Evolutionary conservation across 202 grass and related monocot genomes (phyloP).

Genomic region (Elaeis oleifera): DNA sequence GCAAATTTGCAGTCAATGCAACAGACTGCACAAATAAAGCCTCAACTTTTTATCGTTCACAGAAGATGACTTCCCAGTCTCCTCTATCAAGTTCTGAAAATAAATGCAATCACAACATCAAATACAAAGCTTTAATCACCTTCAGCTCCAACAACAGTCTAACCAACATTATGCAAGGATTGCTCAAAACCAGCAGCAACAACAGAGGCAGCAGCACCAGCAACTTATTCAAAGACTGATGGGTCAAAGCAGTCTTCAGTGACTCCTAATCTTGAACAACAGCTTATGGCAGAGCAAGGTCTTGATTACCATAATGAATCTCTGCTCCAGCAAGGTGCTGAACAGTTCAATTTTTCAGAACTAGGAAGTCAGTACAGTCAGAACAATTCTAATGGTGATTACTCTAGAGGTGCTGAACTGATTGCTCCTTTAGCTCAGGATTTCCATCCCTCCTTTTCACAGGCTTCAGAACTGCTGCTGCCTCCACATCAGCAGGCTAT

Average conservation of each 20-base stretch:
- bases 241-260: constrained; percentile 67
- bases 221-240: constrained; percentile 52
- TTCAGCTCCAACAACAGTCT: constrained; percentile 52
- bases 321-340: constrained; percentile 51
- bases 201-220: constrained; percentile 51
- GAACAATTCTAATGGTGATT: constrained; percentile 39
- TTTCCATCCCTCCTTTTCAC: constrained; percentile 46
- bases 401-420: constrained; percentile 58
- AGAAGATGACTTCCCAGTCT: constrained; percentile 63
- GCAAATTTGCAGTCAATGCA: constrained; percentile 70
- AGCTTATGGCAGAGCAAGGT: constrained; percentile 48
- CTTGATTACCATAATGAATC: constrained; percentile 45
- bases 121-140: constrained; percentile 17
- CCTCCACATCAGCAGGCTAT: constrained; percentile 9
- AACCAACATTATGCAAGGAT: constrained; percentile 36
- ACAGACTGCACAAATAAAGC: constrained; percentile 49
- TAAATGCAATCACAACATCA: constrained; percentile 49
- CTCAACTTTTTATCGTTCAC: constrained; percentile 58
- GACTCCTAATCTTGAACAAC: constrained; percentile 49
- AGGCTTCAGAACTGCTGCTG: constrained; percentile 39
- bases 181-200: constrained; percentile 65
- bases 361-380: constrained; percentile 65
- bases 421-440: constrained; percentile 55
- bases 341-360: constrained; percentile 36
- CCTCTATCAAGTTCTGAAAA: constrained; percentile 50